Percentiles rank a stretch among this genome's conserved stretches.
Conservation (phyloP, 2,329 filamentous ascomycete species). For the Arthrobotrys pseudoclavata region DNA sequence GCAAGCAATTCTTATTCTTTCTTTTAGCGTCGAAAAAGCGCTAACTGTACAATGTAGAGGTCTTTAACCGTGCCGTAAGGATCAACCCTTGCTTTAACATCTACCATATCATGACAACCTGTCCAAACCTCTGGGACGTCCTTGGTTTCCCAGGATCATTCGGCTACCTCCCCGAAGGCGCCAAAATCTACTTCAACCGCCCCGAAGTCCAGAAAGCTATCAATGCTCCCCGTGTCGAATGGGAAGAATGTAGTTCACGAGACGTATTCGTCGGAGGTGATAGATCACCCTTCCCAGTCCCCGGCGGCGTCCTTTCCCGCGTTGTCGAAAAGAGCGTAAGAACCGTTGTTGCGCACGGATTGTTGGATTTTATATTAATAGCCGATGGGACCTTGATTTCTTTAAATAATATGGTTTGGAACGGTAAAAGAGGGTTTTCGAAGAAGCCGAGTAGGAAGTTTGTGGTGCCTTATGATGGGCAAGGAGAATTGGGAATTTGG, state of each 20-base stretch:
- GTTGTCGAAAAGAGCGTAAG: conserved; percentile 81
- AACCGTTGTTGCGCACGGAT: conserved; percentile 80
- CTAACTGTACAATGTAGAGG: conserved; percentile 64
- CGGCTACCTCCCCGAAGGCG: conserved; percentile 75
- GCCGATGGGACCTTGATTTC: conserved; percentile 78
- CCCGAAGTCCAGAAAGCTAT: conserved; percentile 78
- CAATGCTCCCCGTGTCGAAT: conserved; percentile 72
- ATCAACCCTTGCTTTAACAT: conserved; percentile 85
- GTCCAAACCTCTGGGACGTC: conserved; percentile 66
- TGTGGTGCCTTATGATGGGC: conserved; percentile 76
- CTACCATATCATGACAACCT: conserved; percentile 78
- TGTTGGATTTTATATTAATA: conserved; percentile 77
- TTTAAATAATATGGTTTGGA: conserved; percentile 87
- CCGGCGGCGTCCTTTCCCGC: conserved; percentile 74
- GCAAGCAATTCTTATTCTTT: neutral
- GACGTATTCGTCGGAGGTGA: conserved; percentile 69
- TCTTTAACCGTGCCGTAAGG: conserved; percentile 70
- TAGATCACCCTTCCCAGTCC: conserved; percentile 72
- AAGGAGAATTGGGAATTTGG: conserved; percentile 77
- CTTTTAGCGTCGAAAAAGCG: neutral
- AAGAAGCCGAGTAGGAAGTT: conserved; percentile 73
- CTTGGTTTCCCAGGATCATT: conserved; percentile 61
- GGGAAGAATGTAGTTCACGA: conserved; percentile 71
- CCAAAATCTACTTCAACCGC: conserved; percentile 78
- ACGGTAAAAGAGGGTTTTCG: conserved; percentile 78